A percentile compares a stretch with the other conserved stretches of the same genome.
phyloP scores from a whole-genome alignment of 495 filamentous ascomycete genomes.

The Talaromyces proteolyticus region DNA sequence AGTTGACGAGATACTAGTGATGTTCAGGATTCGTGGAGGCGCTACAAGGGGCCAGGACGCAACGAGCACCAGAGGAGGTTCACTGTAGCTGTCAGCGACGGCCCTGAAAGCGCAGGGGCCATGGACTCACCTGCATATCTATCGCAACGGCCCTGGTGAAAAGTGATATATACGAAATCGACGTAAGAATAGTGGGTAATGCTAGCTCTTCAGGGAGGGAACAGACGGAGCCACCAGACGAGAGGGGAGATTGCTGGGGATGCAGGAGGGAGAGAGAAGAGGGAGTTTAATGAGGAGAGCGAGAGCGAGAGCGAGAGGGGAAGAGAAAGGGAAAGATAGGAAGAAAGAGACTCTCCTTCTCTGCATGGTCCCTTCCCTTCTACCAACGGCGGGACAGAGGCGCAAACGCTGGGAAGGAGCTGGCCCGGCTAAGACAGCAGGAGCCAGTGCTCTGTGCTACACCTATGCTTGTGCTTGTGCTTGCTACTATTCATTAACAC shows the following conservation, averaged over 20 bases:
- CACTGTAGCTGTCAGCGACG: background rate
- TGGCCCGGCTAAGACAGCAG: background rate
- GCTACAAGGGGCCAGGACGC: too few species aligned
- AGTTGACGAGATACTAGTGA: too few species aligned
- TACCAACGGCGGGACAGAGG: too few species aligned
- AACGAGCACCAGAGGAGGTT: too few species aligned
- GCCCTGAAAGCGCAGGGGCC: background rate
- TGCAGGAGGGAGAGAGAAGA: background rate
- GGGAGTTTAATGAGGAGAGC: background rate
- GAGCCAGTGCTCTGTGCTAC: too few species aligned
- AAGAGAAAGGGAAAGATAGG: background rate
- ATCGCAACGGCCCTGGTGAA: background rate
- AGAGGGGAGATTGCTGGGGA: background rate
- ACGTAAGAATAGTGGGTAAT: background rate
- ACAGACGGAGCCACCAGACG: background rate
- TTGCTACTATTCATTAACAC: too few species aligned
- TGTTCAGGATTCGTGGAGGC: too few species aligned
- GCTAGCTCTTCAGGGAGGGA: background rate
- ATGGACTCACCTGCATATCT: background rate
- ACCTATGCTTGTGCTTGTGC: too few species aligned
- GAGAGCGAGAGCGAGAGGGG: background rate
- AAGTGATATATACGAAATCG: background rate
- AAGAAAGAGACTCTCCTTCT: background rate
- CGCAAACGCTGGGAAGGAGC: background rate
- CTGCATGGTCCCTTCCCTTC: background rate